phyloP scores from a whole-genome alignment of 768 basidiomycete species.

The Suillus discolor region DNA sequence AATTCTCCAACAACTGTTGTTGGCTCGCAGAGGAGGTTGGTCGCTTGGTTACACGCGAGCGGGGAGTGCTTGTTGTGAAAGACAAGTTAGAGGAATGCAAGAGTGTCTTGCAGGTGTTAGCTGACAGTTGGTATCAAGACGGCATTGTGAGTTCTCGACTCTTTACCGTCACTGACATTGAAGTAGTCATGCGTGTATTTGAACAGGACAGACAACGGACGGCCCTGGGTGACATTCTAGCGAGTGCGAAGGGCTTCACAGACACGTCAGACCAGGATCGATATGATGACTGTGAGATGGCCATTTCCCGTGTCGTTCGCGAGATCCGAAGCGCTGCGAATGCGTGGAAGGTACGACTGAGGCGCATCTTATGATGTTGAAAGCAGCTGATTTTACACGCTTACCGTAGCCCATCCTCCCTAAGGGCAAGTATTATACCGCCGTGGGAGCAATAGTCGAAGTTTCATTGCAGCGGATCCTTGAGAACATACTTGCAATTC shows the following conservation, averaged over 20 bases:
- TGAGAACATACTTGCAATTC: constrained; percentile 70
- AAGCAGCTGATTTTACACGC: neutral
- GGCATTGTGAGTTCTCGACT: constrained; percentile 55
- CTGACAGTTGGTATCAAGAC: constrained; percentile 72
- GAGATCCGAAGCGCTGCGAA: constrained; percentile 64
- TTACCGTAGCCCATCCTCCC: constrained; percentile 59
- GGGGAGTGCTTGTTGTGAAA: constrained; percentile 33
- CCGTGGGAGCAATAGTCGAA: constrained; percentile 72
- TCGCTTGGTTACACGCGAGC: constrained; percentile 29
- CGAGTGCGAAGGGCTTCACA: constrained; percentile 64
- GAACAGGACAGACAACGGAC: constrained; percentile 27
- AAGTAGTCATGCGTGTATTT: neutral
- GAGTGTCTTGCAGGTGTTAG: constrained; percentile 52
- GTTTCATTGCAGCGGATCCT: constrained; percentile 67
- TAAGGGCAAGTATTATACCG: constrained; percentile 71
- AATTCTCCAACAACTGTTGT: constrained; percentile 80
- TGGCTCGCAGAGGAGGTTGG: constrained; percentile 60
- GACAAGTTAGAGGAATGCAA: constrained; percentile 55
- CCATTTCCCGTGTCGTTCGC: constrained; percentile 61
- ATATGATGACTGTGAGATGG: constrained; percentile 76
- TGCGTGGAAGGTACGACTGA: constrained; percentile 68
- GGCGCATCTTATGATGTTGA: neutral
- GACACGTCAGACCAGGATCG: constrained; percentile 71
- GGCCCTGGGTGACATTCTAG: constrained; percentile 43
- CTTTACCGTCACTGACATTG: neutral